Percentiles rank a stretch among this genome's conserved stretches.
These are phyloP conservation scores for Microdochium trichocladiopsis DNA, from an alignment of 2,329 filamentous ascomycete genomes.

Conservation along the genomic window DNA sequence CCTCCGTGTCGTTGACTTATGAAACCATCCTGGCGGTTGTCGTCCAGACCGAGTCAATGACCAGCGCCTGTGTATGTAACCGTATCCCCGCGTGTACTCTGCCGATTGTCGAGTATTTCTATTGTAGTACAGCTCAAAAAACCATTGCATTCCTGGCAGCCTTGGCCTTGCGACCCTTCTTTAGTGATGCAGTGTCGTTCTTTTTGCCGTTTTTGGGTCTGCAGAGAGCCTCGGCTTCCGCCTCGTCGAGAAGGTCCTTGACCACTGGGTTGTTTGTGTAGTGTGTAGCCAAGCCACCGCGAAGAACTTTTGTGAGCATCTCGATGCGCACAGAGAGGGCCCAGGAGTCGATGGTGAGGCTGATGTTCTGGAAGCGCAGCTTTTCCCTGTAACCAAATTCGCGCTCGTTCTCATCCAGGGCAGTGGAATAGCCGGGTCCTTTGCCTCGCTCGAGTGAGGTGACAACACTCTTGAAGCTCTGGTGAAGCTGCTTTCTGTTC, in stretches of 20 bases:
- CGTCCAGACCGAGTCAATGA: too few species aligned
- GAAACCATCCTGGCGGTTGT: too few species aligned
- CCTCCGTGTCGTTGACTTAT: too few species aligned
- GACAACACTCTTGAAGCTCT: conserved; percentile 41
- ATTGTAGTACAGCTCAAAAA: conserved; percentile 1
- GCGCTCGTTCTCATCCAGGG: conserved; percentile 30
- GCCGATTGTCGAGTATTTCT: background rate
- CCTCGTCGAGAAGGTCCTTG: conserved; percentile 23
- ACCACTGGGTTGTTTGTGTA: conserved; percentile 31
- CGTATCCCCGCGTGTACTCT: too few species aligned
- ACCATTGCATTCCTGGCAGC: conserved; percentile 3
- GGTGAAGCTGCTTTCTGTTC: conserved; percentile 38
- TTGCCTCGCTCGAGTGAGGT: conserved; percentile 47
- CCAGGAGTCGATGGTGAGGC: conserved; percentile 43
- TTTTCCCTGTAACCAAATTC: conserved; percentile 48
- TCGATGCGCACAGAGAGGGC: conserved; percentile 39
- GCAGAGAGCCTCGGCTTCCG: conserved; percentile 18
- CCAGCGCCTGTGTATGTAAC: too few species aligned
- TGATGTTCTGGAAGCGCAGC: conserved; percentile 37
- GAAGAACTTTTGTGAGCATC: conserved; percentile 39
- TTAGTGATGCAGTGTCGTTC: conserved; percentile 6
- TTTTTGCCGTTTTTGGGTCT: conserved; percentile 8
- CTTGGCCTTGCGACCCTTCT: conserved; percentile 10
- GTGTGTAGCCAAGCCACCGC: conserved; percentile 33
- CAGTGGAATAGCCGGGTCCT: conserved; percentile 47